phyloP scores from a whole-genome alignment of 2,329 filamentous ascomycete genomes.

The Fusarium sp. region DNA sequence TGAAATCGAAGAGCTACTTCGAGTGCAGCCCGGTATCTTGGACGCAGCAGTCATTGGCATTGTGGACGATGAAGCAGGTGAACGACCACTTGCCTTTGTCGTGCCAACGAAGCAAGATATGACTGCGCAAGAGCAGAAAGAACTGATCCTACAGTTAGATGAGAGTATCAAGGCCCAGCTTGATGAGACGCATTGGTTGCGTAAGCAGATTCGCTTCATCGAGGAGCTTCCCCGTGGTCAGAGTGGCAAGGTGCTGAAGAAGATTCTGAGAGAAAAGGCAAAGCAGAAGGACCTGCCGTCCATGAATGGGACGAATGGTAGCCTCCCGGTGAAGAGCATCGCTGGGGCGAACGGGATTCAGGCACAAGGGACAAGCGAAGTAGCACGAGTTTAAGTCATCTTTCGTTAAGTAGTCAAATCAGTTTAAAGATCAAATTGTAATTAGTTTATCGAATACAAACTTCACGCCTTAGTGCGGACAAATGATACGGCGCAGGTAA shows the following conservation, averaged over 20 bases:
- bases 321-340: background rate
- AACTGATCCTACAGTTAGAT: background rate
- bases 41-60: background rate
- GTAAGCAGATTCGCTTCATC: background rate
- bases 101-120: background rate
- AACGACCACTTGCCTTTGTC: background rate
- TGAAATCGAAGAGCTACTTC: background rate
- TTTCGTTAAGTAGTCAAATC: no score
- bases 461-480: fast-evolving
- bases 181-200: background rate
- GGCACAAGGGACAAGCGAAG: background rate
- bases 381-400: fast-evolving
- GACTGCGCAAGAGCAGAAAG: background rate
- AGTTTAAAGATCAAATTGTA: no score
- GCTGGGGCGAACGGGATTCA: background rate
- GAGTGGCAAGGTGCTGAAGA: background rate
- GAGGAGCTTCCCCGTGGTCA: background rate
- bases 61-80: background rate
- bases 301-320: background rate
- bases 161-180: background rate
- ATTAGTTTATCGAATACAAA: background rate
- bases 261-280: background rate
- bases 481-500: fast-evolving
- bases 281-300: background rate
- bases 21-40: background rate